A percentile compares a stretch with the other conserved stretches of the same genome.
Conservation (phyloP, 139 green algal species). For the Chlamydomonas incerta region DNA sequence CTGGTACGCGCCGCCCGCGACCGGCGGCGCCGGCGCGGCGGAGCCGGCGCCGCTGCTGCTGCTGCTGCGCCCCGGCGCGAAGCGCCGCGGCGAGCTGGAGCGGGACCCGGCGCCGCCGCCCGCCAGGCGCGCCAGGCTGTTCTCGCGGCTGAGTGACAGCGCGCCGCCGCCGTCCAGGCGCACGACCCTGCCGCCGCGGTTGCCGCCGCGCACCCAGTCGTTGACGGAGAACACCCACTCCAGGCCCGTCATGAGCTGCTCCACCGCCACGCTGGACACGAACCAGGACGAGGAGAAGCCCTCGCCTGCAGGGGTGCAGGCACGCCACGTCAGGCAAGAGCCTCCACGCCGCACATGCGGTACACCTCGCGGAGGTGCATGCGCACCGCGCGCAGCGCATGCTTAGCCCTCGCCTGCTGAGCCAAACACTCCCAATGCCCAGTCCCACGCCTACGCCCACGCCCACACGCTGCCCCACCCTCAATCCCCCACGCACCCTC, state of each 20-base stretch:
- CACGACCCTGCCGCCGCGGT: constrained; percentile 27
- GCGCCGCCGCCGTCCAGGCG: not conserved
- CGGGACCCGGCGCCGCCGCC: not conserved
- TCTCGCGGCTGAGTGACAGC: constrained; percentile 43
- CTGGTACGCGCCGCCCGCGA: too few relatives aligned
- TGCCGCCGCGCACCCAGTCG: constrained; percentile 53
- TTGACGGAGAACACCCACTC: constrained; percentile 35
- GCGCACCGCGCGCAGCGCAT: too few relatives aligned
- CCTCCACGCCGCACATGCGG: too few relatives aligned
- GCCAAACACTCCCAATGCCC: too few relatives aligned
- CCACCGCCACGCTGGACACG: constrained; percentile 41
- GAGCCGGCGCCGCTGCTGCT: too few relatives aligned
- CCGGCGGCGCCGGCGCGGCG: too few relatives aligned
- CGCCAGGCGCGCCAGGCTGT: constrained; percentile 13
- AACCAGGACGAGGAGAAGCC: constrained; percentile 46
- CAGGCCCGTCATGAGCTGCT: constrained; percentile 44
- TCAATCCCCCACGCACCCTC: not conserved
- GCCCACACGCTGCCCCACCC: too few relatives aligned
- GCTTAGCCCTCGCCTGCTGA: too few relatives aligned
- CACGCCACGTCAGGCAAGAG: too few relatives aligned
- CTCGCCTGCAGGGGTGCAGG: too few relatives aligned
- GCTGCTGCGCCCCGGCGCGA: not conserved
- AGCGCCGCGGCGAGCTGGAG: not conserved
- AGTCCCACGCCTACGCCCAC: too few relatives aligned
- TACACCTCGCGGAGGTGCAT: too few relatives aligned